These are phyloP conservation scores for Sutorius eximius DNA, from an alignment of 1,284 basidiomycete species.

Conservation along the genomic window DNA sequence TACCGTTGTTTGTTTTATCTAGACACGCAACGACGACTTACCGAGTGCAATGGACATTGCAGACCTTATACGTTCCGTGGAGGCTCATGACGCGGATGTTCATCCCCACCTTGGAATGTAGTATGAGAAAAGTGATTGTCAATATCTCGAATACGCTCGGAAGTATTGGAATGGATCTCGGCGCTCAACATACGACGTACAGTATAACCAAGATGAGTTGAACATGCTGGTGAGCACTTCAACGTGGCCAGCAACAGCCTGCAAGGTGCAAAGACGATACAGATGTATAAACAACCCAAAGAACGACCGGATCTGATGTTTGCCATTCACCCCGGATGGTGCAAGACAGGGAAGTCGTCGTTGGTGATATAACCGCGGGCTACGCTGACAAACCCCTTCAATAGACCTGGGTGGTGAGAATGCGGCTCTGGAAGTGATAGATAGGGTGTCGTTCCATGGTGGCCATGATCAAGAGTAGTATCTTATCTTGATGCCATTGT, in stretches of 20 bases:
- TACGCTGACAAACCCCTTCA: not conserved
- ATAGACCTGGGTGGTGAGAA: not conserved
- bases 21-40: conserved; percentile 17
- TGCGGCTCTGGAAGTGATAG: not conserved
- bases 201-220: conserved; percentile 7
- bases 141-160: conserved; percentile 27
- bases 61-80: conserved; percentile 10
- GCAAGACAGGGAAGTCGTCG: conserved; percentile 4
- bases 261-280: not conserved
- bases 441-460: no score
- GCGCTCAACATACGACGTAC: conserved; percentile 4
- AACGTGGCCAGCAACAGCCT: not conserved
- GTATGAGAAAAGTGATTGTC: conserved; percentile 23
- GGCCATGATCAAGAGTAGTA: no score
- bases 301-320: conserved; percentile 8
- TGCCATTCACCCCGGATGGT: conserved; percentile 6
- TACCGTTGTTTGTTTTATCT: not conserved
- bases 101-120: conserved; percentile 25
- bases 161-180: conserved; percentile 23
- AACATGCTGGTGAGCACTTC: conserved; percentile 8
- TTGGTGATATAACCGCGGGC: not conserved
- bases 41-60: conserved; percentile 9
- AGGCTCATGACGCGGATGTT: conserved; percentile 24
- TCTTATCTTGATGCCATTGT: not conserved
- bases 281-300: conserved; percentile 10